Evolutionary conservation across 2,329 filamentous ascomycete genomes (phyloP), one percentile per base, ranked within the genome.

Genomic region (Colletotrichum gloeosporioides): DNA sequence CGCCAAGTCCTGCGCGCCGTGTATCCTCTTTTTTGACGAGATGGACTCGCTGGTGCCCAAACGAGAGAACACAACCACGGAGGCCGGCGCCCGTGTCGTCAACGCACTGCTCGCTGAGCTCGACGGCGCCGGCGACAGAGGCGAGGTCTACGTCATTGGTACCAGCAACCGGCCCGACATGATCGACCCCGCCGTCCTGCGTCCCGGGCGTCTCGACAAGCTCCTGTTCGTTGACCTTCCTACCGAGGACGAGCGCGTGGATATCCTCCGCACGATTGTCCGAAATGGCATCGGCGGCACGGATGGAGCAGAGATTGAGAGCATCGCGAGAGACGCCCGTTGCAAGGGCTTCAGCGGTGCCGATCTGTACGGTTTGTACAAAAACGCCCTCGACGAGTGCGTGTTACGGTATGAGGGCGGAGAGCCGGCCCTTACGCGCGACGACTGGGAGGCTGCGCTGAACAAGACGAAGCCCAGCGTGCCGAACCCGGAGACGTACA

Each of bases 151-250:
- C 84, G 94, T 99, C 18, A 95, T 99, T 75, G 97, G 95, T 29
- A 97, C 97, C 0, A 99, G 97, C 3, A 99, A 99, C 84, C 89
- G 97, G 0, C 96, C 96, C 0, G 96, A 99, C 82, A 98, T 98
- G 87, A 99, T 99, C 79, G 97, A 99, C 83, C 93, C 95, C 3
- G 97, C 97, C 2, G 98, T 99, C 92, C 90, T 99, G 13, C 93
- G 97, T 2, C 96, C 97, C 0, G 97, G 97, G 1, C 93, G 97
- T 31, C 89, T 99, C 2, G 96, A 96, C 78, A 96, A 94, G 0
- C 91, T 94, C n/a, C 90, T 99, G 31, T 98, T 96, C 80, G 94
- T 99, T 53, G 96, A 97, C 80, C 87, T 99, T 0, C 97, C 97
- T 0, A 93, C 92, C 31, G 88, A 93, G 1, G 89, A 93, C 9